Evolutionary conservation across 306 rosid genomes (phyloP), one percentile per base, ranked within the genome.

Genomic region (Prunus fruticosa): DNA sequence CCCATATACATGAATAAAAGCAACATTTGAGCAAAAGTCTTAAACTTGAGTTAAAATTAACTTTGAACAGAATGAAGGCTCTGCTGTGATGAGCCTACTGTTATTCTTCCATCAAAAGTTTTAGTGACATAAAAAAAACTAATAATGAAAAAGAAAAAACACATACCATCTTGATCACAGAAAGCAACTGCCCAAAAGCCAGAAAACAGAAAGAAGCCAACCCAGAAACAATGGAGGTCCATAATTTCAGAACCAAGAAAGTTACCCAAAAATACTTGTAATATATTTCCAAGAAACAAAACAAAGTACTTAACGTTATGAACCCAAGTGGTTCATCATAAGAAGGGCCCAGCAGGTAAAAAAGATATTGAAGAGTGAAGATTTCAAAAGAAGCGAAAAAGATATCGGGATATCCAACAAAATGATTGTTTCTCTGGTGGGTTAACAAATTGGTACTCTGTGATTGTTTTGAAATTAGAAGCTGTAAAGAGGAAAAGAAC

Each of bases 101-200:
- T n/a, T n/a, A 38, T 38, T 38, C 43, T 38, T 38, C 43, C 43
- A 38, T 9, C 43, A 38, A 38, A 38, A 38, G 43, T 38, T 38
- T 38, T 38, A 38, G 43, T 38, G 43, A 38, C 43, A 38, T 38
- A 6, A 38, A 38, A 8, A 38, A 38, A 38, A 53, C 65, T 16
- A 43, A 19, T 38, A 23, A 13, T 10, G 13, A 62, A 53, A 27
- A 53, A 41, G 30, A 9, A 27, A 30, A 81, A 72, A 61, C 22
- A 32, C 85, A 64, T 91, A 93, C 98, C 97, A 84, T 88, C 87
- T 86, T 91, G 88, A 76, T 78, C 87, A 70, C 83, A 79, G 64
- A 84, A 81, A 72, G 88, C 76, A 52, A 78, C 79, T 68, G 41
- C 27, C 84, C 84, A 88, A 80, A 86, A 85, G 81, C 84, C 75